These are phyloP conservation scores for Drosera spatulata DNA, from an alignment of 179 eudicot genomes.

Conservation along the genomic window DNA sequence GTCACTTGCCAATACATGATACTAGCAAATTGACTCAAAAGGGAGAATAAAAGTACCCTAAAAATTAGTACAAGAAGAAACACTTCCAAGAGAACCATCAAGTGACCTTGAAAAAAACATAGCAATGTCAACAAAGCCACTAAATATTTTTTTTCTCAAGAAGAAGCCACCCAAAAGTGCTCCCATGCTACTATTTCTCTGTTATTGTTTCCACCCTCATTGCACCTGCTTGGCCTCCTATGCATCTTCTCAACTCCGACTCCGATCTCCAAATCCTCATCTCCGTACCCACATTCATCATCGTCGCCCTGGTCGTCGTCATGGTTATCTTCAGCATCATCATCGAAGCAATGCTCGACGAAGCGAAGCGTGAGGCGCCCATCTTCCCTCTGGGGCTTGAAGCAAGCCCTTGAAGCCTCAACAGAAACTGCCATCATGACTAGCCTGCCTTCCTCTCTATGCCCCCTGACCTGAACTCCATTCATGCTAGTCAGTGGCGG, in stretches of 20 bases:
- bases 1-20: too few species aligned
- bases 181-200: constrained; percentile 14
- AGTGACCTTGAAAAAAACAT: too few species aligned
- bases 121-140: too few species aligned
- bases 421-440: constrained; percentile 13
- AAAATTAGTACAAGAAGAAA: background rate
- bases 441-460: constrained; percentile 18
- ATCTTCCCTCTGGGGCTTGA: constrained; percentile 12
- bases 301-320: background rate
- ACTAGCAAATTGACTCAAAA: too few species aligned
- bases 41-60: too few species aligned
- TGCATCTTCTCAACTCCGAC: constrained; percentile 5
- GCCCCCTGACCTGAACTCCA: constrained; percentile 10
- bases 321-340: background rate
- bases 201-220: constrained; percentile 15
- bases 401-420: constrained; percentile 2
- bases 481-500: constrained; percentile 19
- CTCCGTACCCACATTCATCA: constrained; percentile 1
- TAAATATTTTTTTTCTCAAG: background rate
- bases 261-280: constrained; percentile 1
- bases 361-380: constrained; percentile 19
- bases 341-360: background rate
- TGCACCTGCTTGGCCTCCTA: constrained; percentile 16
- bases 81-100: too few species aligned
- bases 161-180: constrained; percentile 16